Conservation (phyloP, 2,329 filamentous ascomycete genomes). For the Shiraia bambusicola region DNA sequence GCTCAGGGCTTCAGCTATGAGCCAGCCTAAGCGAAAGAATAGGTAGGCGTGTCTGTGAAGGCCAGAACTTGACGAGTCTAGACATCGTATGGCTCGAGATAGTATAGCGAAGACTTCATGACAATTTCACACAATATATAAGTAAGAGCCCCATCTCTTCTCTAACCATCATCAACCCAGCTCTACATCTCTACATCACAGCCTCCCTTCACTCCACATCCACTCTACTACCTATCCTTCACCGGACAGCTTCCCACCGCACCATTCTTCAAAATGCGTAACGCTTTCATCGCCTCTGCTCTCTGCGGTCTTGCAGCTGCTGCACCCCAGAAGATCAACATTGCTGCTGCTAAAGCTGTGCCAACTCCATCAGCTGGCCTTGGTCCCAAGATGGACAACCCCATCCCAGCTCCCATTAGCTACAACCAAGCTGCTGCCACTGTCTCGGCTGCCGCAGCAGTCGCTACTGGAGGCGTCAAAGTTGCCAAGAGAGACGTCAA, state of each 20-base stretch:
- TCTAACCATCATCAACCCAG: no score
- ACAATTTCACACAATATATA: no score
- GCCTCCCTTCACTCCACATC: not conserved
- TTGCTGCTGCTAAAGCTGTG: slow-evolving; percentile 40
- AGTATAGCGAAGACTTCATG: no score
- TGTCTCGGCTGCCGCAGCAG: slow-evolving; percentile 18
- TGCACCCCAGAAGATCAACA: slow-evolving; percentile 38
- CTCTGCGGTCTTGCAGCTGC: slow-evolving; percentile 22
- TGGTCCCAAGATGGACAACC: slow-evolving; percentile 28
- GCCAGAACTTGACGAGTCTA: no score
- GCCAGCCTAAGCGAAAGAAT: no score
- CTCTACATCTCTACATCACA: not conserved
- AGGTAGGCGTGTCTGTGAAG: no score
- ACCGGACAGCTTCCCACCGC: slow-evolving; percentile 5
- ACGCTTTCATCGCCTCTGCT: slow-evolving; percentile 19
- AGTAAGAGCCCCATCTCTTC: no score
- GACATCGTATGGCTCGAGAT: no score
- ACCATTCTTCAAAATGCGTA: slow-evolving; percentile 25
- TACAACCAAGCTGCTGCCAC: slow-evolving; percentile 31
- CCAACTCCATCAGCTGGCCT: slow-evolving; percentile 27
- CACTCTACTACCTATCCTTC: not conserved
- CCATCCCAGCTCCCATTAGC: slow-evolving; percentile 23
- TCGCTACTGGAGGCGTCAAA: slow-evolving; percentile 11
- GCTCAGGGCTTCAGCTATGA: no score
- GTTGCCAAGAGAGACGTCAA: slow-evolving; percentile 10